phyloP scores from a whole-genome alignment of 805 yeast species.

The Yarrowia sp. region DNA sequence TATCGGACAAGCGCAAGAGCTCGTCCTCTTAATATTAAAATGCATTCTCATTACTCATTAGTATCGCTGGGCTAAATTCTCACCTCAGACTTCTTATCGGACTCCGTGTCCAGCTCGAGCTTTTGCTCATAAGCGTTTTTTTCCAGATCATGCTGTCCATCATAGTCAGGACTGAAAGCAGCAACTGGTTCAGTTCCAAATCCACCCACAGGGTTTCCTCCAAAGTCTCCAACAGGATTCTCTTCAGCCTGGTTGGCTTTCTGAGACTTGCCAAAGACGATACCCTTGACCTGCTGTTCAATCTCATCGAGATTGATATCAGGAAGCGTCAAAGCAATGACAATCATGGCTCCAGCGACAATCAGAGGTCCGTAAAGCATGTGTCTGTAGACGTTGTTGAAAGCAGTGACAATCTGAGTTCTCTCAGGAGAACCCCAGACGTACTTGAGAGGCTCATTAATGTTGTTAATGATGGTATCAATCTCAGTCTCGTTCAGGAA shows the following conservation, averaged over 20 bases:
- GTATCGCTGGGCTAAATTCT: not conserved
- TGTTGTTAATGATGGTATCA: conserved; percentile 15
- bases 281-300: conserved; percentile 11
- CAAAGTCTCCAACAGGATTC: conserved; percentile 17
- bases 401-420: conserved; percentile 27
- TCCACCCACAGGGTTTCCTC: conserved; percentile 15
- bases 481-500: conserved; percentile 5
- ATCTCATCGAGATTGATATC: conserved; percentile 27
- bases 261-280: conserved; percentile 12
- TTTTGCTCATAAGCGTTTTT: conserved; percentile 3
- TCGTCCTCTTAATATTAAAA: not conserved
- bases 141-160: conserved; percentile 19
- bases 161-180: conserved; percentile 13
- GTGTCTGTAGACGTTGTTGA: conserved; percentile 27
- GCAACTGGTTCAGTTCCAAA: conserved; percentile 14
- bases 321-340: conserved; percentile 22
- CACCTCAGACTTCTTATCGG: not conserved
- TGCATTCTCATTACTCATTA: not conserved
- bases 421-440: conserved; percentile 27
- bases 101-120: not conserved
- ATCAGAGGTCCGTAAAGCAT: conserved; percentile 28
- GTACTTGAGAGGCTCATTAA: conserved; percentile 25
- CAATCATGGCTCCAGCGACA: conserved; percentile 26
- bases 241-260: conserved; percentile 1
- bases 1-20: no score